A percentile compares a stretch with the other conserved stretches of the same genome.
These are phyloP conservation scores for Trypanosoma platydactyli DNA, from an alignment of 208 protist genomes.

Conservation along the genomic window DNA sequence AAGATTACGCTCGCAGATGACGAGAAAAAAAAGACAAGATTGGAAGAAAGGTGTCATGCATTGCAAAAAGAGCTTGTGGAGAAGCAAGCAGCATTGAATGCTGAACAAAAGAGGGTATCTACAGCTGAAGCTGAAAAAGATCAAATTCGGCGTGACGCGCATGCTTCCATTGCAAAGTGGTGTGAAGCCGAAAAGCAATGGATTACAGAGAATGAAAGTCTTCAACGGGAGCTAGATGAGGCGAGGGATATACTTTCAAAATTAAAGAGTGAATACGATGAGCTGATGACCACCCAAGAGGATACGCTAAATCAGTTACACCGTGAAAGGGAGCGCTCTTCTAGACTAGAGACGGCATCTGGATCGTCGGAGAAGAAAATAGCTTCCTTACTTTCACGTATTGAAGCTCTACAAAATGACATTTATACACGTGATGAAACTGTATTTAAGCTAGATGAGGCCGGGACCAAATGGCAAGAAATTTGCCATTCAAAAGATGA, in stretches of 20 bases:
- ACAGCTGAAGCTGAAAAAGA: constrained; percentile 58
- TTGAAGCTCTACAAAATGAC: constrained; percentile 61
- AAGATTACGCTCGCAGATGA: constrained; percentile 64
- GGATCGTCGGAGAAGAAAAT: constrained; percentile 43
- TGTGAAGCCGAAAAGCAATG: constrained; percentile 74
- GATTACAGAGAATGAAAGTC: constrained; percentile 52
- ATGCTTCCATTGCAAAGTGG: constrained; percentile 73
- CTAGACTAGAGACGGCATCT: constrained; percentile 28
- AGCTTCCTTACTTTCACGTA: constrained; percentile 33
- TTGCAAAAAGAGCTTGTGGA: constrained; percentile 66
- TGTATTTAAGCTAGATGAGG: constrained; percentile 66
- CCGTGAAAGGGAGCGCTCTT: constrained; percentile 35
- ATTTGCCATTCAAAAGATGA: constrained; percentile 69
- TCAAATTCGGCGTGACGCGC: constrained; percentile 64
- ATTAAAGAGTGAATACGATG: constrained; percentile 23
- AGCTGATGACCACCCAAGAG: constrained; percentile 7
- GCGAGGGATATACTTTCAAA: constrained; percentile 14
- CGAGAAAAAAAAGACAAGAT: constrained; percentile 52
- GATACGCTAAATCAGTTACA: constrained; percentile 38
- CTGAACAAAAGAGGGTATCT: constrained; percentile 36
- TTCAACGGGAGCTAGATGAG: constrained; percentile 46
- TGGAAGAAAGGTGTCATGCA: constrained; percentile 65
- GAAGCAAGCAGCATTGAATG: constrained; percentile 49
- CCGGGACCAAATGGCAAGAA: constrained; percentile 63
- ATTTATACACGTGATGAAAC: constrained; percentile 68